Conservation (phyloP, 371 early-diverging fungal species). For the Pancytospora philotis region DNA sequence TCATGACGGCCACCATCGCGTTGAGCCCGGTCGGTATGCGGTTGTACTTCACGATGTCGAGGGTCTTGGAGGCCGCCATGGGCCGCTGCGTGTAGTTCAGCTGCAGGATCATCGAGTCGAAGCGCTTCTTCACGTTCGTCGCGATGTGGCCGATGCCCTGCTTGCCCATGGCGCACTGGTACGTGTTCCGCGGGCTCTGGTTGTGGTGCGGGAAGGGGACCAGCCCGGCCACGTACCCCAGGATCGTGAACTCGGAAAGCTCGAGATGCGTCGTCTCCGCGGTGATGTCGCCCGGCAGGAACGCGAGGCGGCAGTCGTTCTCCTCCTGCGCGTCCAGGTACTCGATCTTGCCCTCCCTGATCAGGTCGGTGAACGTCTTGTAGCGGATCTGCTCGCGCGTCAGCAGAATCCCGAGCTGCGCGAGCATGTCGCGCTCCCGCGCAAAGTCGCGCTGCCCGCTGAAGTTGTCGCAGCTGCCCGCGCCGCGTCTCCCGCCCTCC, state of each 20-base stretch:
- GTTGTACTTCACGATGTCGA: conserved; percentile 88
- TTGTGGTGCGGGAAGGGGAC: conserved; percentile 99
- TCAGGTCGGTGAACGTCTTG: conserved; percentile 73
- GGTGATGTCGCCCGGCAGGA: conserved; percentile 70
- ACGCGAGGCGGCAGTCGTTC: conserved; percentile 80
- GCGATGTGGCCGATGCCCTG: conserved; percentile 95
- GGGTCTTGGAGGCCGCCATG: conserved; percentile 89
- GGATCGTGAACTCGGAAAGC: conserved; percentile 87
- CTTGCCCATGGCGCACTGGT: conserved; percentile 99
- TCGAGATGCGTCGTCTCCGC: conserved; percentile 80
- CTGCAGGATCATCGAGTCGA: conserved; percentile 84
- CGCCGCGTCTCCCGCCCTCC: background rate
- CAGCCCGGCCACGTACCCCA: conserved; percentile 89
- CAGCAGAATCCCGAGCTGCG: conserved; percentile 5
- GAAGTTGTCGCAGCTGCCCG: background rate
- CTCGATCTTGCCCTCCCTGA: conserved; percentile 81
- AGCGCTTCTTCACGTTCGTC: conserved; percentile 81
- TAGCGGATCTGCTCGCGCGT: conserved; percentile 37
- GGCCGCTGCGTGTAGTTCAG: conserved; percentile 94
- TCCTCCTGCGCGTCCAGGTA: conserved; percentile 97
- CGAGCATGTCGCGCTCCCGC: conserved; percentile 59
- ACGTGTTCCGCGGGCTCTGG: conserved; percentile 96
- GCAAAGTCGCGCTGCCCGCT: conserved; percentile 46
- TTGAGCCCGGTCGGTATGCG: conserved; percentile 96
- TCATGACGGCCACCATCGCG: conserved; percentile 96